Evolutionary conservation across 768 basidiomycete genomes (phyloP).

Genomic region (Trametes meyenii): DNA sequence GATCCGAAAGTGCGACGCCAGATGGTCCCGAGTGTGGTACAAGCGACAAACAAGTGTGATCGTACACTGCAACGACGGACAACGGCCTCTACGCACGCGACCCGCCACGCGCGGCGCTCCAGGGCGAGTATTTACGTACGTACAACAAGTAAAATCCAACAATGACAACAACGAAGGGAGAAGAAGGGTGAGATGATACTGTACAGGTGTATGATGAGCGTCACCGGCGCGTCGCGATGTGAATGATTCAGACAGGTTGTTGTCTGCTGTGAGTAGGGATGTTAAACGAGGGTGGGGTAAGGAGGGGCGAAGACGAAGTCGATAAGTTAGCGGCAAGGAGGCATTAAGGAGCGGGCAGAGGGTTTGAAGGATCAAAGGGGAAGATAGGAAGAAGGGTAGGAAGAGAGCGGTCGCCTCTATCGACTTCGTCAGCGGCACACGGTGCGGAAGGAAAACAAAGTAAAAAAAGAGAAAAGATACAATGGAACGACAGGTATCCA

Average conservation of each 20-base stretch:
- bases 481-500: neutral
- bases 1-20: too few relatives aligned
- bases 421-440: conserved; percentile 4
- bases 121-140: too few relatives aligned
- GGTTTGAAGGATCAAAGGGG: neutral
- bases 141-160: too few relatives aligned
- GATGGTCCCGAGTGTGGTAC: too few relatives aligned
- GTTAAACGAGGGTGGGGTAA: conserved; percentile 1
- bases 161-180: too few relatives aligned
- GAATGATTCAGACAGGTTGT: too few relatives aligned
- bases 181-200: neutral
- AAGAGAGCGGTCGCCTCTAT: neutral
- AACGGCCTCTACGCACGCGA: too few relatives aligned
- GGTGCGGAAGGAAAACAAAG: neutral
- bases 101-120: too few relatives aligned
- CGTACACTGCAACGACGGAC: too few relatives aligned
- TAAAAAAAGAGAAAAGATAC: too few relatives aligned
- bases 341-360: neutral
- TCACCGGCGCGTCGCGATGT: too few relatives aligned
- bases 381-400: neutral
- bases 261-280: neutral
- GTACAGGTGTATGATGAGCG: neutral
- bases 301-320: conserved; percentile 4
- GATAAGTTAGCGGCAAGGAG: conserved; percentile 19
- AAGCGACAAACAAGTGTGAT: too few relatives aligned